Evolutionary conservation across 164 flowering plant species (phyloP), one percentile per base, ranked within the genome.

Genomic region (Tetracentron sinense): DNA sequence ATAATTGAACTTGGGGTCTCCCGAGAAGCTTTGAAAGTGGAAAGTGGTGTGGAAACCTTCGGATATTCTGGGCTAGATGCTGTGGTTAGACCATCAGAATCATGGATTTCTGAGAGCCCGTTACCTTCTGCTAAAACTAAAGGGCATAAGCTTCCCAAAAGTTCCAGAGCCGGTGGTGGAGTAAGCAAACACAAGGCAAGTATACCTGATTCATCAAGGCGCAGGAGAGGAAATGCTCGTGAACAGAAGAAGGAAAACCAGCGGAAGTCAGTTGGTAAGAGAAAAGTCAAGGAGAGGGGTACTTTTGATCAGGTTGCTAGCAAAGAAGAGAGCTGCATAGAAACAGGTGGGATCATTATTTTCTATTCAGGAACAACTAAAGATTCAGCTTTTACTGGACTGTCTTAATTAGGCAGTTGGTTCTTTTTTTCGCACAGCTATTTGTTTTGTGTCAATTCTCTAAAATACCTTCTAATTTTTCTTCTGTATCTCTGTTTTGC

Each of bases 131-230:
- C 54, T 15, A 75, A 75, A 62, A 30, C 49, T 44, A 65, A 64
- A 46, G 86, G 73, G 56, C 54, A 19, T 27, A 71, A 65, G 48
- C 60, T 28, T 62, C 22, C 76, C 10, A 79, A 73, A 74, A 54
- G 66, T 62, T 69, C 72, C 25, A 80, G 65, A 73, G 72, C 74
- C 15, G 66, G 27, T 29, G 51, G 12, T 54, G 65, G 68, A 74
- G 38, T 12, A 23, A 72, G 59, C 63, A 81, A 83, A 65, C 48
- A 63, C 46, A 74, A 65, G 61, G 71, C 80, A 42, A 70, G 67
- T 46, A 54, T 48, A 53, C 62, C 79, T 65, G 68, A 63, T 54
- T 48, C 74, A 42, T 66, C 68, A 12, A 71, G 54, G 46, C 46
- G 66, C 54, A 61, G 52, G 59, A 73, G 62, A 70, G 66, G 61